phyloP scores from a whole-genome alignment of 345 rosid species.

The Populus ilicifolia region DNA sequence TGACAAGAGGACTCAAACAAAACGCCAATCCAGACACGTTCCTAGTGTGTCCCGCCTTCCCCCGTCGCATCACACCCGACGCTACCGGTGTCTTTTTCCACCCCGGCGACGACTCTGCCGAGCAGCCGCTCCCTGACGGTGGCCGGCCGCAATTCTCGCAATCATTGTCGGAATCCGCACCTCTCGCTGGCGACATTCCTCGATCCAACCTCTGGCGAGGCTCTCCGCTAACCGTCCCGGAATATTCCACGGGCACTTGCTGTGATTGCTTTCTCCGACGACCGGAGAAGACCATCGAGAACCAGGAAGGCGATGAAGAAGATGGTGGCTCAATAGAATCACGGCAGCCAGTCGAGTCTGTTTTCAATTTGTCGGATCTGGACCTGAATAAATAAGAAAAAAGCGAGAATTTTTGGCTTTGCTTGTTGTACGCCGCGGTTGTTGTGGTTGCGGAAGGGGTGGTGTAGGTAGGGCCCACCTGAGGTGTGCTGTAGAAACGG shows the following conservation, averaged over 20 bases:
- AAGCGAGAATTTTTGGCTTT: constrained; percentile 38
- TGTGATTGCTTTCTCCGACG: constrained; percentile 42
- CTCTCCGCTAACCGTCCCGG: constrained; percentile 22
- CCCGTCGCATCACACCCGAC: constrained; percentile 32
- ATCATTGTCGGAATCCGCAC: constrained; percentile 31
- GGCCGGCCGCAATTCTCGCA: constrained; percentile 33
- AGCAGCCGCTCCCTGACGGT: constrained; percentile 32
- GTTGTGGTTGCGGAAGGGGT: constrained; percentile 25
- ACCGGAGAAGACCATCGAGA: constrained; percentile 41
- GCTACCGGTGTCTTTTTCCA: constrained; percentile 39
- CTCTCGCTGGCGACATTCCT: constrained; percentile 78
- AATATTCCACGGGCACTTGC: constrained; percentile 27
- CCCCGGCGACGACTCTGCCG: constrained; percentile 38
- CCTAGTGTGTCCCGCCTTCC: constrained; percentile 30
- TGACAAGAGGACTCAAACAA: constrained; percentile 85
- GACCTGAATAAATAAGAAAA: constrained; percentile 53
- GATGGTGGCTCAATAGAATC: constrained; percentile 36
- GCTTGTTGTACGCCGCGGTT: constrained; percentile 28
- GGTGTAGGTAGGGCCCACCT: constrained; percentile 41
- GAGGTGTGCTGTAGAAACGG: constrained; percentile 72
- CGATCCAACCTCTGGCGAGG: constrained; percentile 41
- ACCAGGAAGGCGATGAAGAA: constrained; percentile 50
- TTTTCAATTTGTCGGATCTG: constrained; percentile 57
- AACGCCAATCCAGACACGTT: constrained; percentile 58
- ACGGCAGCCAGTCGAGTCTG: constrained; percentile 30